phyloP scores from a whole-genome alignment of 2,329 filamentous ascomycete species.

The Ophiostoma tasmaniense region DNA sequence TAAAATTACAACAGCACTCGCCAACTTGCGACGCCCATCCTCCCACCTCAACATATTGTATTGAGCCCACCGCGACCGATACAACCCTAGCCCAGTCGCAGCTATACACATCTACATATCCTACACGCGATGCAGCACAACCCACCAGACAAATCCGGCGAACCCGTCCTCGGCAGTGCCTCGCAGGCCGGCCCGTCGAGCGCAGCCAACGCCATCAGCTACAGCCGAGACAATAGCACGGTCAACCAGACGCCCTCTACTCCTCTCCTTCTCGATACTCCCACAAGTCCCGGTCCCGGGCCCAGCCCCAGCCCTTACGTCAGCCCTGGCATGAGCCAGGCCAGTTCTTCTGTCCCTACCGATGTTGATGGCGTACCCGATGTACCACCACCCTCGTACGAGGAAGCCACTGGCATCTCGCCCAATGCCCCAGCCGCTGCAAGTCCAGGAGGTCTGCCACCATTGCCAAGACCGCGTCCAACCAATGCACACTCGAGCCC shows the following conservation, averaged over 20 bases:
- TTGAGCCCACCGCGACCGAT: not conserved
- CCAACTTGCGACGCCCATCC: not conserved
- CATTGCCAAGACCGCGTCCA: not conserved
- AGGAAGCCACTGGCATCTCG: slow-evolving; percentile 18
- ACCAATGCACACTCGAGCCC: not conserved
- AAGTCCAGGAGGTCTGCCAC: not conserved
- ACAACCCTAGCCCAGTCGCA: not conserved
- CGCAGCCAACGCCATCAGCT: slow-evolving; percentile 5
- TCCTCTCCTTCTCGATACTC: slow-evolving; percentile 11
- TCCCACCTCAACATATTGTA: not conserved
- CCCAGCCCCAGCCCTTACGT: not conserved
- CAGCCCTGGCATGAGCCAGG: not conserved
- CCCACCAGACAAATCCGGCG: not conserved
- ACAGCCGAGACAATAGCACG: slow-evolving; percentile 8
- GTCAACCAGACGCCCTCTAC: slow-evolving; percentile 19
- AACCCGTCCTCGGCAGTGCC: slow-evolving; percentile 3
- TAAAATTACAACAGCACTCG: not conserved
- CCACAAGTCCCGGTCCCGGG: not conserved
- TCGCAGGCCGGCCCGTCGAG: slow-evolving; percentile 7
- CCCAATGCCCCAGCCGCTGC: not conserved
- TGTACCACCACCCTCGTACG: slow-evolving; percentile 20
- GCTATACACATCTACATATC: not conserved
- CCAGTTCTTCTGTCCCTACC: not conserved
- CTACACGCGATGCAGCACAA: not conserved
- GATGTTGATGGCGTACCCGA: slow-evolving; percentile 10